Evolutionary conservation across 768 basidiomycete genomes (phyloP), one percentile per base, ranked within the genome.

Genomic region (Hortiboletus flavorubellus): DNA sequence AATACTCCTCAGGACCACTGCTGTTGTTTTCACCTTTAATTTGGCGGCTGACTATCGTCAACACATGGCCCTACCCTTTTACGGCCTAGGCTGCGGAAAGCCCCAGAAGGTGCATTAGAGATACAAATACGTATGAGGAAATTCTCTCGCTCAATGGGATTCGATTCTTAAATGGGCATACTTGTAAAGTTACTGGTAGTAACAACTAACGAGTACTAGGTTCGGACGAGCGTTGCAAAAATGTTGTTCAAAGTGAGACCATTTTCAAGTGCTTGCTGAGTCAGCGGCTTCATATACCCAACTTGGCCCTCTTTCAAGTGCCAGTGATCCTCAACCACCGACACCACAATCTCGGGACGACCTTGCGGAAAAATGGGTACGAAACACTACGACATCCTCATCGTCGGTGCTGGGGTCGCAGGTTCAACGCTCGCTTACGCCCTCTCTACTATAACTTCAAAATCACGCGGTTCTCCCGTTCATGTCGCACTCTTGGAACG

Each of bases 361-460:
- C 34, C 30, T 26, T 4, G 16, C 8, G 29, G 26, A 33, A 44
- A 53, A 40, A 68, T 63, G 66, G 7, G 6, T 3, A 5, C 31
- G 5, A 53, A 56, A 26, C 64, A 71, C 52, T 91, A 89, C 79
- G 87, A 93, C 77, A 77, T 91, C 41, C 69, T 96, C 72, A 87
- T 98, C 66, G 86, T 98, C 69, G 96, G 96, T 53, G 93, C 91
- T 8, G 96, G 96, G 39, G 78, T 97, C 50, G 93, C 92, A 15
- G 96, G 96, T 53, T 86, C 83, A 40, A 82, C 93, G 0, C 81
- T 99, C 45, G 93, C 94, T 7, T 86, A 92, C 67, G 87, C 88
- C 0, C 87, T 99, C 40, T 84, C 92, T 5, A 77, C 79, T 1
- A 64, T 81, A 10, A 76, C 80, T 3, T 65, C 70, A 3, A 61